Evolutionary conservation across 306 rosid genomes (phyloP).

Genomic region (Begonia peltatifolia): DNA sequence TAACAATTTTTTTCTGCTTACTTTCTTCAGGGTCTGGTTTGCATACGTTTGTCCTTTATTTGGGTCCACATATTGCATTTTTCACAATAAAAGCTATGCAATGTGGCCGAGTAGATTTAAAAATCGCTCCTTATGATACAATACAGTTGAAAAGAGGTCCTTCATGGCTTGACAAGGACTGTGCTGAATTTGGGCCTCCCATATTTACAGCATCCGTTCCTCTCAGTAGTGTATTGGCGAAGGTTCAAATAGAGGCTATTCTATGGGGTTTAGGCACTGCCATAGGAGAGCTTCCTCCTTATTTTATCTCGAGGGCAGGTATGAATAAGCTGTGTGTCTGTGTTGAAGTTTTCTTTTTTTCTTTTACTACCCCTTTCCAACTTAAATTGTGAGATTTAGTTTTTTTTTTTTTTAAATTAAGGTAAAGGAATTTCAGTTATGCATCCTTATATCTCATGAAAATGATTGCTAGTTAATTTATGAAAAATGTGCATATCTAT

Average conservation of each 20-base stretch:
- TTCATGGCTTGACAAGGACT: conserved; percentile 88
- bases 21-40: conserved; percentile 84
- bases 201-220: conserved; percentile 56
- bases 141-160: conserved; percentile 76
- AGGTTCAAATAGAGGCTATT: conserved; percentile 85
- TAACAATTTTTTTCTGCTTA: conserved; percentile 7
- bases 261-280: conserved; percentile 98
- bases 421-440: no score
- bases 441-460: no score
- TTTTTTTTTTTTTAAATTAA: no score
- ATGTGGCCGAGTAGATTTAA: conserved; percentile 94
- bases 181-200: conserved; percentile 82
- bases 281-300: conserved; percentile 98
- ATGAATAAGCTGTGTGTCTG: conserved; percentile 1
- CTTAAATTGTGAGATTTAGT: no score
- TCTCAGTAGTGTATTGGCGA: conserved; percentile 69
- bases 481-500: conserved; percentile 11
- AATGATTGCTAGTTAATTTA: conserved; percentile 3
- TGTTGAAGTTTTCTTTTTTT: no score
- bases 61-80: conserved; percentile 93
- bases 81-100: conserved; percentile 89
- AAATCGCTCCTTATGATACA: conserved; percentile 88
- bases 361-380: no score
- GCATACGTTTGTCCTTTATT: conserved; percentile 97
- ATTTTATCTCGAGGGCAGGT: conserved; percentile 99